A percentile compares a stretch with the other conserved stretches of the same genome.
Conservation (phyloP, 805 yeast species). For the Novakomyces olei region DNA sequence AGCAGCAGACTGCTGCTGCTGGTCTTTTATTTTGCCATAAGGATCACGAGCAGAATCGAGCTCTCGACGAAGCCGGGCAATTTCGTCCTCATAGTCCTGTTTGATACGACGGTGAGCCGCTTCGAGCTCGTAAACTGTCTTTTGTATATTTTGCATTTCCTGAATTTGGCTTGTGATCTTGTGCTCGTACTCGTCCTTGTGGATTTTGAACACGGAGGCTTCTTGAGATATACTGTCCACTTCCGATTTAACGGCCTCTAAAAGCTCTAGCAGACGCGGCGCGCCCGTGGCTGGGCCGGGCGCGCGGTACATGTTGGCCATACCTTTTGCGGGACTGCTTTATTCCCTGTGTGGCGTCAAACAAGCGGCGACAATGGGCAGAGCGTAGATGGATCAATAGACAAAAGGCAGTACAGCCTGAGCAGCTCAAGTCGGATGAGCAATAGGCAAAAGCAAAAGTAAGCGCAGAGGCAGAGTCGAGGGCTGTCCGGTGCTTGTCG, state of each 20-base stretch:
- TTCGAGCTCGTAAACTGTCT: constrained; percentile 82
- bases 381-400: no score
- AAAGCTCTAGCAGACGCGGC: constrained; percentile 50
- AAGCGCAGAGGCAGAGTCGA: no score
- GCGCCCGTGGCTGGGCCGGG: no score
- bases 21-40: neutral
- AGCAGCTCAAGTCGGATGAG: no score
- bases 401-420: no score
- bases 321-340: no score
- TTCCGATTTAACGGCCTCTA: constrained; percentile 83
- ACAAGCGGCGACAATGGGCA: no score
- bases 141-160: constrained; percentile 83
- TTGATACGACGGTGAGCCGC: constrained; percentile 85
- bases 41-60: constrained; percentile 30
- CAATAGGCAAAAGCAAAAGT: no score
- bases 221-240: constrained; percentile 68
- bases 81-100: constrained; percentile 83
- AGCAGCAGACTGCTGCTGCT: neutral
- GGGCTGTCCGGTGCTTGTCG: no score
- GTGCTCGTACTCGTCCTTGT: constrained; percentile 78
- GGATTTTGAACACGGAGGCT: constrained; percentile 65
- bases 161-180: constrained; percentile 34
- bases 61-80: constrained; percentile 62
- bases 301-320: no score
- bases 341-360: no score